phyloP scores from a whole-genome alignment of 108 stramenopile genomes.

The Aurantiochytrium sp. region DNA sequence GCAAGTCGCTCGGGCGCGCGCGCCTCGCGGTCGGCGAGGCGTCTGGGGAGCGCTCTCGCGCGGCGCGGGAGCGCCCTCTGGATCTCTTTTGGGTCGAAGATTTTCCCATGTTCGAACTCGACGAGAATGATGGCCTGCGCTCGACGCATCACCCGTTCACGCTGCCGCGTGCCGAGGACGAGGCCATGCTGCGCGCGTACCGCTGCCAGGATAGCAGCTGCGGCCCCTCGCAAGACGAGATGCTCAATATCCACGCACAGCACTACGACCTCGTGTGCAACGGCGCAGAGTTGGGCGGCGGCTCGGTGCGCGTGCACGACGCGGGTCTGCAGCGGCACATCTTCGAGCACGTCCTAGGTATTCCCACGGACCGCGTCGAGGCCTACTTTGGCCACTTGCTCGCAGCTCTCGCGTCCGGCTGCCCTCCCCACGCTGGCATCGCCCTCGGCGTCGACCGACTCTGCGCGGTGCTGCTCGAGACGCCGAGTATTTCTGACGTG shows the following conservation, averaged over 20 bases:
- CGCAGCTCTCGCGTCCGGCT: not conserved
- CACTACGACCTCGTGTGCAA: constrained; percentile 33
- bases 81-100: constrained; percentile 31
- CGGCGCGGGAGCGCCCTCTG: not conserved
- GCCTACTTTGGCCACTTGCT: constrained; percentile 35
- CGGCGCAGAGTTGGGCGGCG: constrained; percentile 32
- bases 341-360: not conserved
- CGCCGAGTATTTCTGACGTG: not conserved
- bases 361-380: not conserved
- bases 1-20: not conserved
- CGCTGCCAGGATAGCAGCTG: not conserved
- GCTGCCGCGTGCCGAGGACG: not conserved
- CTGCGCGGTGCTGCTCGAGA: not conserved
- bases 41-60: not conserved
- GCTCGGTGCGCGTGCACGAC: constrained; percentile 9
- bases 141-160: constrained; percentile 37
- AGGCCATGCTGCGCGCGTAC: not conserved
- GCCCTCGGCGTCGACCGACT: constrained; percentile 34
- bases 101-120: constrained; percentile 32
- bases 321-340: not conserved
- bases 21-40: not conserved
- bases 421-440: constrained; percentile 33
- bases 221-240: not conserved
- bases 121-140: not conserved
- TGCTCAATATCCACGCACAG: not conserved